Evolutionary conservation across 495 filamentous ascomycete species (phyloP), one percentile per base, ranked within the genome.

Genomic region (Beverwykella pulmonaria): DNA sequence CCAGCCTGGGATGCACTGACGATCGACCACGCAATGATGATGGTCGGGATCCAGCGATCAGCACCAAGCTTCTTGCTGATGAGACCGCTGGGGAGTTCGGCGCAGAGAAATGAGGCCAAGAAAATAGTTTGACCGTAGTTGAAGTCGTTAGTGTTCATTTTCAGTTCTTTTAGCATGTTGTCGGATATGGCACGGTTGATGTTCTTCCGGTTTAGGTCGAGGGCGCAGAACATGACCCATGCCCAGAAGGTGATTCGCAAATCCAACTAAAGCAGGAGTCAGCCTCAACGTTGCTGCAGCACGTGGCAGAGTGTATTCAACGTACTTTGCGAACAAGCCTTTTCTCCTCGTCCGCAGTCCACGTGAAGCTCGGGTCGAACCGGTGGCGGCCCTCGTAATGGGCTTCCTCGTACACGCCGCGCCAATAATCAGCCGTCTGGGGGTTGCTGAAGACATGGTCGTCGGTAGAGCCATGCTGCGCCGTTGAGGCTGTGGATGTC

Each of bases 361-460:
- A 86, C 41, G 68, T 74, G 56, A 78, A 78, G 4, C 68, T 63
- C 2, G 82, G 81, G 61, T 84, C 82, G 61, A 83, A 88, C 4
- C 82, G 79, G 75, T 88, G 85, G 0, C 80, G 78, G 72, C 83
- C 83, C 71, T 84, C 82, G 56, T 83, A 83, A n/a, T 68, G 30
- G 14, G 76, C 77, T 26, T 73, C 69, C 63, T 82, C 67, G 41
- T 75, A 75, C 29, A 75, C 55, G 36, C 53, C 48, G 14, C 53
- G 50, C 69, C 69, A 75, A 59, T 75, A 63, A 14, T 53, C 50
- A 5, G 61, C 53, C 3, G n/a, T 30, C 10, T 39, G 26, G 20
- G 49, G 60, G 27, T 63, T 29, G 22, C 25, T 34, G 50, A 63
- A 63, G 12, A 63, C 60, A 15, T 63, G 60, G 25, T 2, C 8